Conservation (phyloP, 257 asterid species). For the Lycium ferocissimum region DNA sequence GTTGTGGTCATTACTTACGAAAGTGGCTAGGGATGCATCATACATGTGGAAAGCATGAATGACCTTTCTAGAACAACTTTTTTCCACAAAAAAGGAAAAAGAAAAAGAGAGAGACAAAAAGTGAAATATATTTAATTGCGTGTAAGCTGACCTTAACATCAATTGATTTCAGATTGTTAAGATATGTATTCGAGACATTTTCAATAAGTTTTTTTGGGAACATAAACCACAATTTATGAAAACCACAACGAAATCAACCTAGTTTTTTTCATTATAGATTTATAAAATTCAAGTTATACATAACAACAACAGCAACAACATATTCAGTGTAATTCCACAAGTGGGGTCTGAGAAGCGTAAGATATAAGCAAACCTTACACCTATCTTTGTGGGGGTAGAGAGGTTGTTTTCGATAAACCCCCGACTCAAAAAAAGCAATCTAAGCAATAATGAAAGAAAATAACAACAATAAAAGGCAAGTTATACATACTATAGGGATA, state of each 20-base stretch:
- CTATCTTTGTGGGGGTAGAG: too few relatives aligned
- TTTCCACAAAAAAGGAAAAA: too few relatives aligned
- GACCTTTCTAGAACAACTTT: background rate
- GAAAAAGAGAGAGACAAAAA: background rate
- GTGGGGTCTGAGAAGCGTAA: too few relatives aligned
- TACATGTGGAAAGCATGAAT: background rate
- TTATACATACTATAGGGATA: background rate
- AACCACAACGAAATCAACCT: background rate
- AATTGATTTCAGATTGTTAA: background rate
- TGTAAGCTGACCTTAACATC: accelerated
- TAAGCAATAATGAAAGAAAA: too few relatives aligned
- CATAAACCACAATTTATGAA: background rate
- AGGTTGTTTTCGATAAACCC: too few relatives aligned
- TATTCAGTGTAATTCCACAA: too few relatives aligned
- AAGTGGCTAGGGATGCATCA: background rate
- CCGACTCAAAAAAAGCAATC: too few relatives aligned
- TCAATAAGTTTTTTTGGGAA: background rate
- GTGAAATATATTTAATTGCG: background rate
- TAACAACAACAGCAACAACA: background rate
- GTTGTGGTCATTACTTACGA: background rate
- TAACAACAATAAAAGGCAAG: too few relatives aligned
- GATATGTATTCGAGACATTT: background rate
- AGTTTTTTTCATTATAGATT: background rate
- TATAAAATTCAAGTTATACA: background rate
- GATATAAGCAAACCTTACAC: too few relatives aligned